A percentile compares a stretch with the other conserved stretches of the same genome.
These are phyloP conservation scores for Theileria equi DNA, from an alignment of 169 alveolate species.

Conservation along the genomic window DNA sequence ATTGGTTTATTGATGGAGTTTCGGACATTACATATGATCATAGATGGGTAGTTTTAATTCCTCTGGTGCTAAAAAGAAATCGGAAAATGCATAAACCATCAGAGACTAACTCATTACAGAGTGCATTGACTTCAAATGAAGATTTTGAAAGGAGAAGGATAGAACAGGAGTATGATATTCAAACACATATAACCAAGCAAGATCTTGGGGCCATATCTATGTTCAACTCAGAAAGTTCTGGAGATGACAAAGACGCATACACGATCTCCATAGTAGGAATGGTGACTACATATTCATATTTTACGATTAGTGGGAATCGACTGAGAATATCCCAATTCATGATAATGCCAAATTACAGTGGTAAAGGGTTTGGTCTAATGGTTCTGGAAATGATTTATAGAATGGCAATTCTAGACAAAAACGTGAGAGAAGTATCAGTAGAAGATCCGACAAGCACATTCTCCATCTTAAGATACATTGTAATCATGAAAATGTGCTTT, in stretches of 20 bases:
- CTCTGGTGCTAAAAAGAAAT: conserved; percentile 25
- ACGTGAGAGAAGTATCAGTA: conserved; percentile 73
- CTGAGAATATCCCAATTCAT: conserved; percentile 74
- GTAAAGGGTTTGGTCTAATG: conserved; percentile 71
- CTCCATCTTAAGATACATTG: conserved; percentile 69
- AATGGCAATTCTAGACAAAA: conserved; percentile 65
- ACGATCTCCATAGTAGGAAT: conserved; percentile 59
- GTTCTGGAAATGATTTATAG: conserved; percentile 68
- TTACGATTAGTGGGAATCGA: conserved; percentile 68
- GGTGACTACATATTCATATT: conserved; percentile 75
- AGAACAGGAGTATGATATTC: not conserved
- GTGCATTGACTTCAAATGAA: not conserved
- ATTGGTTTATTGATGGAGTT: conserved; percentile 71
- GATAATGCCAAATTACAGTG: conserved; percentile 72
- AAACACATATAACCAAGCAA: conserved; percentile 8
- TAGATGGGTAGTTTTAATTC: conserved; percentile 64
- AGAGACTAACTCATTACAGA: not conserved
- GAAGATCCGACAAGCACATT: conserved; percentile 79
- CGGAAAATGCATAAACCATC: conserved; percentile 1
- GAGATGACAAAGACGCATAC: conserved; percentile 16
- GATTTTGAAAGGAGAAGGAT: not conserved
- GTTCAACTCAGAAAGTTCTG: not conserved
- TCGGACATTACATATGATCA: conserved; percentile 63
- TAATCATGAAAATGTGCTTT: conserved; percentile 62
- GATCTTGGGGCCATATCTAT: conserved; percentile 19